These are phyloP conservation scores for Salix arbutifolia DNA, from an alignment of 345 rosid species.

Conservation along the genomic window DNA sequence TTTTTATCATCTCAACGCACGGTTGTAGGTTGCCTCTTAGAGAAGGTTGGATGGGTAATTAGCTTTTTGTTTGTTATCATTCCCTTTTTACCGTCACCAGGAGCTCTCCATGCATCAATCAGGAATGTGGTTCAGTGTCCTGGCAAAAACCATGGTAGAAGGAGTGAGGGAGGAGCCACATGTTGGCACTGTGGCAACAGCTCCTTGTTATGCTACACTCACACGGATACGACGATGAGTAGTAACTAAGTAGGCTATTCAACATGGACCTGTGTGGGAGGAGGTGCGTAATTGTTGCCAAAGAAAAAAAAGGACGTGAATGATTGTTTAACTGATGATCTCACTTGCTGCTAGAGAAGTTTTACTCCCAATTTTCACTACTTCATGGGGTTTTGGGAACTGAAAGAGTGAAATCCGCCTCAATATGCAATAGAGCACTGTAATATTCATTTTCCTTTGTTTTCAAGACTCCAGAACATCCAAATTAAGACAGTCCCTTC, in stretches of 20 bases:
- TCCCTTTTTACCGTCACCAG: not conserved
- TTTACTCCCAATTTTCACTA: not conserved
- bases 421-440: not conserved
- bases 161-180: not conserved
- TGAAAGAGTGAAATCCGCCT: not conserved
- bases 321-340: not conserved
- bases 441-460: not conserved
- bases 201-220: not conserved
- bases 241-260: not conserved
- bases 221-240: not conserved
- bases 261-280: not conserved
- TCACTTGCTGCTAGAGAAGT: not conserved
- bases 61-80: not conserved
- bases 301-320: not conserved
- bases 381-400: not conserved
- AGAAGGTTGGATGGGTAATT: not conserved
- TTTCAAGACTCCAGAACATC: not conserved
- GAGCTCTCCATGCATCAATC: not conserved
- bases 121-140: not conserved
- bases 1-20: not conserved
- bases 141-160: not conserved
- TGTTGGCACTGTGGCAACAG: not conserved
- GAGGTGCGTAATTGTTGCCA: not conserved
- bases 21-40: not conserved
- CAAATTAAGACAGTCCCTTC: not conserved